phyloP scores from a whole-genome alignment of 768 basidiomycete genomes.

The Cubamyces lactineus region DNA sequence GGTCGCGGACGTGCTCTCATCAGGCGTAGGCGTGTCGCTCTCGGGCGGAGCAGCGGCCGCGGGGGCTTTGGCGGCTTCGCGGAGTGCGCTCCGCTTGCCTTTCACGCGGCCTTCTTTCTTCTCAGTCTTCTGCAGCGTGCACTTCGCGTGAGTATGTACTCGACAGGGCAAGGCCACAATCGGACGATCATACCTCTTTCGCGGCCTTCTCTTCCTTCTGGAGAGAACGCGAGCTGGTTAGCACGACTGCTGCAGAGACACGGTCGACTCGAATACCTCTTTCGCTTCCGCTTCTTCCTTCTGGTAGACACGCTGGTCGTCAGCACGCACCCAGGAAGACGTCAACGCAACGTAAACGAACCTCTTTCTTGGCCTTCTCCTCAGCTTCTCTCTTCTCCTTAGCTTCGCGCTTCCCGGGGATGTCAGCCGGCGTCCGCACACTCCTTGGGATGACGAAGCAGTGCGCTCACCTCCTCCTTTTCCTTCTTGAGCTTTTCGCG shows the following conservation, averaged over 20 bases:
- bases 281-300: slow-evolving; percentile 49
- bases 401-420: slow-evolving; percentile 62
- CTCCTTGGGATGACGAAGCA: not conserved
- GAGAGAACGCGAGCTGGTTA: slow-evolving; percentile 5
- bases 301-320: slow-evolving; percentile 32
- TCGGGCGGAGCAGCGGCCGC: slow-evolving; percentile 4
- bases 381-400: slow-evolving; percentile 81
- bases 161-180: not conserved
- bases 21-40: slow-evolving; percentile 4
- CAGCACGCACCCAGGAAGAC: slow-evolving; percentile 18
- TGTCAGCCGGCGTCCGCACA: slow-evolving; percentile 5
- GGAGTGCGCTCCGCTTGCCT: slow-evolving; percentile 49
- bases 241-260: not conserved
- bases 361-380: slow-evolving; percentile 60
- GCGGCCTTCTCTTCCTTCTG: slow-evolving; percentile 29
- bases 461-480: slow-evolving; percentile 53
- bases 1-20: slow-evolving; percentile 14
- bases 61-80: slow-evolving; percentile 30
- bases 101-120: slow-evolving; percentile 59
- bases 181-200: slow-evolving; percentile 26
- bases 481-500: slow-evolving; percentile 86
- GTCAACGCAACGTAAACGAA: slow-evolving; percentile 18
- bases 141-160: slow-evolving; percentile 4
- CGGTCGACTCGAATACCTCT: slow-evolving; percentile 28
- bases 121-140: slow-evolving; percentile 50